Evolutionary conservation across 768 basidiomycete genomes (phyloP).

Genomic region (Russula sp.): DNA sequence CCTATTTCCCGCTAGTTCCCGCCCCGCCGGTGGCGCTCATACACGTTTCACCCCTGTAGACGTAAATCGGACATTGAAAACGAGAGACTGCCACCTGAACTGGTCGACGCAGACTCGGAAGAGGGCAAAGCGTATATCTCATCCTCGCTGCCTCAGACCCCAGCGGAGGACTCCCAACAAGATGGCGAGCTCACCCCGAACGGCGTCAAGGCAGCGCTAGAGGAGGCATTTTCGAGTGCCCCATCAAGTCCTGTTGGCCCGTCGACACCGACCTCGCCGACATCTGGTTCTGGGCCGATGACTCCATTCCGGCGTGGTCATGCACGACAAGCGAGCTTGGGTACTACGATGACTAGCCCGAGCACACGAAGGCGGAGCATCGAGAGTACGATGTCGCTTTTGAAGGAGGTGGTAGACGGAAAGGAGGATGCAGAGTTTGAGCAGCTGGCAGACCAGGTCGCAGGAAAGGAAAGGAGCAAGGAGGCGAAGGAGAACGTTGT

Average conservation of each 20-base stretch:
- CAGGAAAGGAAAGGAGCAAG: conserved; percentile 16
- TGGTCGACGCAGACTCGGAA: conserved; percentile 75
- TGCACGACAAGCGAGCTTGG: conserved; percentile 73
- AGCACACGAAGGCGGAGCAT: conserved; percentile 86
- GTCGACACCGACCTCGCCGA: conserved; percentile 27
- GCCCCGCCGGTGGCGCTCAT: background rate
- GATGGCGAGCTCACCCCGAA: conserved; percentile 28
- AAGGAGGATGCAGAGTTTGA: conserved; percentile 39
- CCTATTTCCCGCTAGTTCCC: background rate
- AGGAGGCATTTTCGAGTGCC: conserved; percentile 29
- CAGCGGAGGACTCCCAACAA: conserved; percentile 38
- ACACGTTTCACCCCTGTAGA: conserved; percentile 35
- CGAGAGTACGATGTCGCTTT: conserved; percentile 93
- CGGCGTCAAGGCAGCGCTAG: conserved; percentile 31
- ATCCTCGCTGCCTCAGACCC: conserved; percentile 47
- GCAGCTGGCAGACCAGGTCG: conserved; percentile 27
- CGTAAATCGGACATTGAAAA: conserved; percentile 99
- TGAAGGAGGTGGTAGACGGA: conserved; percentile 88
- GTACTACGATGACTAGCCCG: conserved; percentile 93
- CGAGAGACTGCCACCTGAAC: conserved; percentile 93
- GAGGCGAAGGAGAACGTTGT: conserved; percentile 21
- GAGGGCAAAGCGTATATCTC: conserved; percentile 57
- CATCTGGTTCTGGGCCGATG: conserved; percentile 24
- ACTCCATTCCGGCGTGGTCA: conserved; percentile 65
- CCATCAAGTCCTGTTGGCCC: conserved; percentile 24